A percentile compares a stretch with the other conserved stretches of the same genome.
phyloP scores from a whole-genome alignment of 768 basidiomycete genomes.

The Rhodotorula graminis region DNA sequence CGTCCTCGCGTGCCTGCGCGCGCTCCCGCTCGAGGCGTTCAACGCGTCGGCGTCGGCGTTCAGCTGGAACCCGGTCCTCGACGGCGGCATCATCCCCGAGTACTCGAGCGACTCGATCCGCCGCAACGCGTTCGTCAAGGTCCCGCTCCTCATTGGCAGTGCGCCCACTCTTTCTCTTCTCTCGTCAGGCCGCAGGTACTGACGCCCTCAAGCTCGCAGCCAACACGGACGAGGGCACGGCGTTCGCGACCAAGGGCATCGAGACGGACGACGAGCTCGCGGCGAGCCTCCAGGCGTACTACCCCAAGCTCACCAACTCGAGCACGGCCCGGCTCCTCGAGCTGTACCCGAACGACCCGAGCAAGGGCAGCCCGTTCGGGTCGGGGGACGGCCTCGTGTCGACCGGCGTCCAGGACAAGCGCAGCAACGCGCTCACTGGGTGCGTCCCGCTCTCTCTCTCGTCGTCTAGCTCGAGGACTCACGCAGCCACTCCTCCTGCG shows the following conservation, averaged over 20 bases:
- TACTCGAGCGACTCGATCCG: constrained; percentile 7
- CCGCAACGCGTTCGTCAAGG: constrained; percentile 16
- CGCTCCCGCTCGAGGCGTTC: constrained; percentile 24
- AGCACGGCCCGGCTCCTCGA: constrained; percentile 20
- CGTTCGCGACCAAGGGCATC: constrained; percentile 13
- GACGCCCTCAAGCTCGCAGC: neutral
- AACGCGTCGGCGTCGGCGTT: constrained; percentile 21
- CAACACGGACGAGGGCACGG: constrained; percentile 32
- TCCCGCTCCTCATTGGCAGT: constrained; percentile 35
- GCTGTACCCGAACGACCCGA: constrained; percentile 31
- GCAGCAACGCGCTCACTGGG: constrained; percentile 2
- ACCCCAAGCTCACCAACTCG: constrained; percentile 8
- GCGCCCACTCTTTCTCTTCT: no score
- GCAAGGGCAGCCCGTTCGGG: constrained; percentile 36
- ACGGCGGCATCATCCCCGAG: constrained; percentile 23
- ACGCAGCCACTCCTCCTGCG: no score
- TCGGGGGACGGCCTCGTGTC: constrained; percentile 36
- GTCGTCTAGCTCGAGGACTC: no score
- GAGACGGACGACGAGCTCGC: constrained; percentile 15
- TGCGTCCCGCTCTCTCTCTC: neutral
- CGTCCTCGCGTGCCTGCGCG: constrained; percentile 34
- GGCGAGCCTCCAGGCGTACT: neutral
- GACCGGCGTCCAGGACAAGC: constrained; percentile 39
- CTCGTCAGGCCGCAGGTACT: no score
- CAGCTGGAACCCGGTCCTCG: constrained; percentile 21